These are phyloP conservation scores for Phenoliferia sp. DNA, from an alignment of 1,284 basidiomycete species.

Conservation along the genomic window DNA sequence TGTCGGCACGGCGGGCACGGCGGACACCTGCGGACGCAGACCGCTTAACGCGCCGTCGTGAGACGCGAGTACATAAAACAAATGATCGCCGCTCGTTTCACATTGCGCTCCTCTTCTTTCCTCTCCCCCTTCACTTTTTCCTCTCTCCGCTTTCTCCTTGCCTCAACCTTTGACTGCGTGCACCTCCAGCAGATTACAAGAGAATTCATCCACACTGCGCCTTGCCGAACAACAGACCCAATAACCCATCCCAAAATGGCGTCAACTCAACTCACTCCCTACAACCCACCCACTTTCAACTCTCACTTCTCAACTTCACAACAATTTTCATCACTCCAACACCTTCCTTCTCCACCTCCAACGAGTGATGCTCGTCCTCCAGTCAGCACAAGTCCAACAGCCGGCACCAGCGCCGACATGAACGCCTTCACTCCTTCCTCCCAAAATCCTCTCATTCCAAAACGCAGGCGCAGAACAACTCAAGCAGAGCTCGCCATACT, in stretches of 20 bases:
- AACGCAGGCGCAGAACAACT: conserved; percentile 31
- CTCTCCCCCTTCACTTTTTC: background rate
- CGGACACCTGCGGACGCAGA: background rate
- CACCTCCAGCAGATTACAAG: background rate
- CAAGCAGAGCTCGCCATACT: conserved; percentile 37
- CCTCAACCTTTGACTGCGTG: background rate
- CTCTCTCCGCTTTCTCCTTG: background rate
- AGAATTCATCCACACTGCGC: no score
- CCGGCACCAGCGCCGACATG: no score
- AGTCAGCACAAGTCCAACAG: no score
- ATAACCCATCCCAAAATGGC: no score
- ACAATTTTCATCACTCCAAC: no score
- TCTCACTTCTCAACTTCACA: no score
- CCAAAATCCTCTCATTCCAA: conserved; percentile 31
- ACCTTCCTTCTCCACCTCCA: no score
- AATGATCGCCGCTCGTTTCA: background rate
- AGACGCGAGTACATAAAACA: background rate
- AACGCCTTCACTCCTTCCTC: no score
- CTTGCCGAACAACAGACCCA: no score
- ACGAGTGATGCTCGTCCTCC: no score
- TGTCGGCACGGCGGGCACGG: background rate
- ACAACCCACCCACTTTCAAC: no score
- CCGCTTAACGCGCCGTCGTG: background rate
- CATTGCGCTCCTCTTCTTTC: background rate
- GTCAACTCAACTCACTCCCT: no score